Conservation (phyloP, 139 green algal genomes). For the Closterium sp. region DNA sequence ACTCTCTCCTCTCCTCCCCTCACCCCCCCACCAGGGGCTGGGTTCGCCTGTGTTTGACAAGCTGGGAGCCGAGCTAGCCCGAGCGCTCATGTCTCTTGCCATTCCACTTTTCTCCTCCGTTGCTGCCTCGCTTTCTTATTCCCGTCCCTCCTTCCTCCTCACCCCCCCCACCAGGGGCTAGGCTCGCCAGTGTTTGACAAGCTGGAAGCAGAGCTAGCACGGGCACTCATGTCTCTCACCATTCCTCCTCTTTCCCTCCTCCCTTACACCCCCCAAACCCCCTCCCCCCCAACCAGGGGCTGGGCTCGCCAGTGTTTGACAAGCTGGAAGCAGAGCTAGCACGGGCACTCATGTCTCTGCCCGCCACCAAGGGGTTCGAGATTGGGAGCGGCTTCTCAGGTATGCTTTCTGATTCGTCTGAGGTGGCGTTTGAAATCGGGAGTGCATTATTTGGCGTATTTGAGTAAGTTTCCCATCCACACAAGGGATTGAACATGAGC, state of each 20-base stretch:
- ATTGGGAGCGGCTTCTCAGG: constrained; percentile 90
- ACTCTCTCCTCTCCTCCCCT: background rate
- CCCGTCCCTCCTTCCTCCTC: too few species aligned
- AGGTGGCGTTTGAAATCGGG: too few species aligned
- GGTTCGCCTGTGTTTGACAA: constrained; percentile 96
- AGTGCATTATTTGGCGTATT: too few species aligned
- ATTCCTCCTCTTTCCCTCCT: too few species aligned
- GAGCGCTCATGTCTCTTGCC: constrained; percentile 90
- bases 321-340: constrained; percentile 98
- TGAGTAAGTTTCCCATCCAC: too few species aligned
- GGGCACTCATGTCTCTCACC: constrained; percentile 93
- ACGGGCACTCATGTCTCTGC: constrained; percentile 91
- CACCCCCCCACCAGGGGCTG: constrained; percentile 62
- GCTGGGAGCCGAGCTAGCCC: constrained; percentile 94
- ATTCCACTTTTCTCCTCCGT: constrained; percentile 59
- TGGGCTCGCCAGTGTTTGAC: constrained; percentile 94
- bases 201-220: constrained; percentile 83
- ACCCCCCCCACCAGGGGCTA: too few species aligned
- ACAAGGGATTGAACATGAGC: too few species aligned
- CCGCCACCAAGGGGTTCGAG: constrained; percentile 98
- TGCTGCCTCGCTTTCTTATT: too few species aligned
- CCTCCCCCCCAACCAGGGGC: constrained; percentile 51
- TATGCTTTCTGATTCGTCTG: background rate
- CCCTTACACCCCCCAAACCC: too few species aligned
- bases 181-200: background rate